Percentiles rank a stretch among this genome's conserved stretches.
Evolutionary conservation across 306 rosid species (phyloP).

Genomic region (Dryas alaskensis): DNA sequence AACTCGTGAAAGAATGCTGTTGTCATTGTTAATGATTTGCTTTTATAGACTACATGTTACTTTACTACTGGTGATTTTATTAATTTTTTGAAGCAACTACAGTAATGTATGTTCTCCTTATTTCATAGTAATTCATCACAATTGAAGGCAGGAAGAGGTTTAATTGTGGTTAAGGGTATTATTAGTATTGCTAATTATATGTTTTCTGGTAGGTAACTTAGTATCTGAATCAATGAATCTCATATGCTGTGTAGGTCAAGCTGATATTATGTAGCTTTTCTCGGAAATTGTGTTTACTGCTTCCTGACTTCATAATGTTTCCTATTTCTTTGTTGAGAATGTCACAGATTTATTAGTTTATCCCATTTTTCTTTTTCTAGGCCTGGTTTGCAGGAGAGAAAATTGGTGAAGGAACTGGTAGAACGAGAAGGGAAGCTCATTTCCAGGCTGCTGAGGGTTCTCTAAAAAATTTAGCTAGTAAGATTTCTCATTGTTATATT

Average conservation of each 20-base stretch:
- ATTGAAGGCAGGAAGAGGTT: neutral
- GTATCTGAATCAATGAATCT: neutral
- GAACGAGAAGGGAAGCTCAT: constrained; percentile 90
- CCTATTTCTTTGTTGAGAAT: constrained; percentile 14
- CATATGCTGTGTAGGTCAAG: neutral
- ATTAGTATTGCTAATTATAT: neutral
- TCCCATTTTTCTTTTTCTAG: constrained; percentile 42
- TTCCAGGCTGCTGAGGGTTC: constrained; percentile 79
- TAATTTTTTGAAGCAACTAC: neutral
- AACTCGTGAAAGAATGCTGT: neutral
- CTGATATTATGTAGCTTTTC: constrained; percentile 22
- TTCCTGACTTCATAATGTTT: constrained; percentile 17
- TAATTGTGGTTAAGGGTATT: neutral
- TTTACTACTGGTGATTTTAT: neutral
- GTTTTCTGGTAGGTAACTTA: neutral
- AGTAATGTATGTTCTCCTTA: neutral
- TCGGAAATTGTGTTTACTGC: constrained; percentile 8
- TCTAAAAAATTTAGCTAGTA: constrained; percentile 86
- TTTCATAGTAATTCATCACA: neutral
- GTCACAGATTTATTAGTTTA: constrained; percentile 22
- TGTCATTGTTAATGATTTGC: constrained; percentile 1
- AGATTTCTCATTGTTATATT: constrained; percentile 15
- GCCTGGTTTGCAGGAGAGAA: constrained; percentile 88
- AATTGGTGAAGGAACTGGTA: constrained; percentile 81
- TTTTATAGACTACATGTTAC: neutral